These are phyloP conservation scores for Crithidia sp. DNA, from an alignment of 208 protist genomes.

Conservation along the genomic window DNA sequence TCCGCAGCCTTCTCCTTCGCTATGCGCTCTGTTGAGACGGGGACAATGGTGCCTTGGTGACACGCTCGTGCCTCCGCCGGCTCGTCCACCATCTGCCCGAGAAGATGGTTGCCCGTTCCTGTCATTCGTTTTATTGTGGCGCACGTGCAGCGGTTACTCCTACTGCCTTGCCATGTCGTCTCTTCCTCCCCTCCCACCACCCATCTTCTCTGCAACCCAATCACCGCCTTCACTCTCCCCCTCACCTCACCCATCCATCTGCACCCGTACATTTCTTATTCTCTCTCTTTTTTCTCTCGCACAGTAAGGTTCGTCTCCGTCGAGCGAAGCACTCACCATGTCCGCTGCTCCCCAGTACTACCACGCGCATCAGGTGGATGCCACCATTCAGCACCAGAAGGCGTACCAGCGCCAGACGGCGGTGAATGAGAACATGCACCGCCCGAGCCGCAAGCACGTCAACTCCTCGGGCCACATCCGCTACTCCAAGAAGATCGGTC, in stretches of 20 bases:
- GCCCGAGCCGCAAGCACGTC: constrained; percentile 55
- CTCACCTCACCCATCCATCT: neutral
- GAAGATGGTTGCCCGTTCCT: too few relatives aligned
- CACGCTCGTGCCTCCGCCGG: too few relatives aligned
- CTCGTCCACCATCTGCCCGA: too few relatives aligned
- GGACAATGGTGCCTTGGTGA: too few relatives aligned
- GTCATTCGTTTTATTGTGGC: too few relatives aligned
- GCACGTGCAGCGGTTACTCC: too few relatives aligned
- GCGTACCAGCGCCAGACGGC: constrained; percentile 93
- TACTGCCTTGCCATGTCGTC: too few relatives aligned
- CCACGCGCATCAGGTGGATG: constrained; percentile 72
- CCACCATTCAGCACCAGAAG: constrained; percentile 92
- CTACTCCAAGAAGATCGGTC: constrained; percentile 92
- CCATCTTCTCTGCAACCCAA: neutral
- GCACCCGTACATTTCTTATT: neutral
- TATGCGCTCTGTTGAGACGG: too few relatives aligned
- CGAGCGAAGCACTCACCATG: constrained; percentile 30
- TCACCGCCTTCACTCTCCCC: neutral
- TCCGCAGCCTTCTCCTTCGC: too few relatives aligned
- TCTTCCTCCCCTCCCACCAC: neutral
- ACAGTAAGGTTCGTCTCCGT: constrained; percentile 8
- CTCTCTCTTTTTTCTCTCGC: too few relatives aligned
- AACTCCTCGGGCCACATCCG: constrained; percentile 89
- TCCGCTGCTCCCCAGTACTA: constrained; percentile 66
- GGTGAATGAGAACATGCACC: constrained; percentile 92